These are phyloP conservation scores for Noccaea caerulescens DNA, from an alignment of 345 rosid species.

Conservation along the genomic window DNA sequence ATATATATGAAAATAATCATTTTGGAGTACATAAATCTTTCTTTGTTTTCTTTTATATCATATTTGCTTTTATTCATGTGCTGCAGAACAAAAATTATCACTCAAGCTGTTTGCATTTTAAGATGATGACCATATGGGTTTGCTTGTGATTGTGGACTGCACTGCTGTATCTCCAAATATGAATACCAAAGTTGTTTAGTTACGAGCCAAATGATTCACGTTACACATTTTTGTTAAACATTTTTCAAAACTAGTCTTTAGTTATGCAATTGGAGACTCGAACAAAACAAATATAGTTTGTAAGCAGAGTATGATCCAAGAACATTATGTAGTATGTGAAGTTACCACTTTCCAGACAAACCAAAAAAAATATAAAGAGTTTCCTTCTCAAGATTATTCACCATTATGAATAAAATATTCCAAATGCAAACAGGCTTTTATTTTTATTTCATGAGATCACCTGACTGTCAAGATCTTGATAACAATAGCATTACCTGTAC, in stretches of 20 bases:
- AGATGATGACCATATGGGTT: conserved; percentile 7
- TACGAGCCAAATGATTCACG: conserved; percentile 5
- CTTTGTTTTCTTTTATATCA: conserved; percentile 10
- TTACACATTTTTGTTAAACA: neutral
- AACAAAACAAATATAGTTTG: neutral
- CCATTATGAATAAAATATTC: neutral
- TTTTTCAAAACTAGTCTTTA: neutral
- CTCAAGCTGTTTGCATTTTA: conserved; percentile 13
- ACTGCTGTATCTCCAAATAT: conserved; percentile 1
- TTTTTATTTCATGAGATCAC: neutral
- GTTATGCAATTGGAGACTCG: neutral
- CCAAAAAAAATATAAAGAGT: neutral
- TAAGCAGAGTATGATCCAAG: neutral
- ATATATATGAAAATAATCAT: conserved; percentile 16
- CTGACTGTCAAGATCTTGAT: conserved; percentile 91
- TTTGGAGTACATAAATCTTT: neutral
- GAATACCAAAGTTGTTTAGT: neutral
- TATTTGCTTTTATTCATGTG: conserved; percentile 12
- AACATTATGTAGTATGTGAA: neutral
- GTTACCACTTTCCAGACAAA: neutral
- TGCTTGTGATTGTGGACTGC: conserved; percentile 5
- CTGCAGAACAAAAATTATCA: neutral
- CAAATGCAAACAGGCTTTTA: neutral
- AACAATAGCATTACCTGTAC: conserved; percentile 81
- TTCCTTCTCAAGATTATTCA: neutral